A percentile compares a stretch with the other conserved stretches of the same genome.
phyloP scores from a whole-genome alignment of 805 yeast genomes.

The Zygoascus flipseniorum region DNA sequence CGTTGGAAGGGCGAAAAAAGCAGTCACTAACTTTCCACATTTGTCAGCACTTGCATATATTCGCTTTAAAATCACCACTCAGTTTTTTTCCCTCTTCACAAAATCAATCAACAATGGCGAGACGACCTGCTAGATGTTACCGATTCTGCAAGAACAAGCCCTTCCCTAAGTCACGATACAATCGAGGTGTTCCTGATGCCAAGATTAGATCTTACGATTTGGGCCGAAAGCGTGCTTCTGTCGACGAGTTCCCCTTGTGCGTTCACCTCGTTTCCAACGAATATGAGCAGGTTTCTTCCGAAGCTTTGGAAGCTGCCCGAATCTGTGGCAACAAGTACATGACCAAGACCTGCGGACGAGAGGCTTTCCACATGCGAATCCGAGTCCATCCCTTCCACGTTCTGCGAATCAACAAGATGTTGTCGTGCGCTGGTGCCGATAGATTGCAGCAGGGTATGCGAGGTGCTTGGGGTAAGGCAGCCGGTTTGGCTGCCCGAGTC shows the following conservation, averaged over 20 bases:
- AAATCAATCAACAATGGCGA: conserved; percentile 67
- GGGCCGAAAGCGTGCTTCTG: conserved; percentile 99
- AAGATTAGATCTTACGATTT: conserved; percentile 98
- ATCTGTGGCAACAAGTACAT: conserved; percentile 99
- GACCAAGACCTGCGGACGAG: conserved; percentile 97
- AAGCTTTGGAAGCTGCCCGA: conserved; percentile 99
- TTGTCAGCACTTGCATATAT: background rate
- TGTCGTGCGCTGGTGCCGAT: conserved; percentile 99
- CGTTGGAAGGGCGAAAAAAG: background rate
- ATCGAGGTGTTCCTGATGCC: conserved; percentile 99
- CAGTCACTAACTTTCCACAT: background rate
- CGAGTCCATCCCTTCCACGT: conserved; percentile 99
- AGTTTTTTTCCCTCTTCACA: background rate
- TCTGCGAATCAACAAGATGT: conserved; percentile 99
- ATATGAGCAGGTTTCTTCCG: conserved; percentile 97
- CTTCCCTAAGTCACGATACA: conserved; percentile 99
- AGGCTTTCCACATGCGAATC: conserved; percentile 98
- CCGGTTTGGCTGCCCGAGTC: conserved; percentile 99
- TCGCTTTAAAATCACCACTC: background rate
- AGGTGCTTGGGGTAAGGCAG: conserved; percentile 99
- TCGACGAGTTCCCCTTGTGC: conserved; percentile 99
- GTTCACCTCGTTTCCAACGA: conserved; percentile 99
- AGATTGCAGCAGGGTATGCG: conserved; percentile 99
- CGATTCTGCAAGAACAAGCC: conserved; percentile 99
- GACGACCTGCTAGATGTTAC: conserved; percentile 99